These are phyloP conservation scores for Chrysoporthe austroafricana DNA, from an alignment of 2,329 filamentous ascomycete genomes.

Conservation along the genomic window DNA sequence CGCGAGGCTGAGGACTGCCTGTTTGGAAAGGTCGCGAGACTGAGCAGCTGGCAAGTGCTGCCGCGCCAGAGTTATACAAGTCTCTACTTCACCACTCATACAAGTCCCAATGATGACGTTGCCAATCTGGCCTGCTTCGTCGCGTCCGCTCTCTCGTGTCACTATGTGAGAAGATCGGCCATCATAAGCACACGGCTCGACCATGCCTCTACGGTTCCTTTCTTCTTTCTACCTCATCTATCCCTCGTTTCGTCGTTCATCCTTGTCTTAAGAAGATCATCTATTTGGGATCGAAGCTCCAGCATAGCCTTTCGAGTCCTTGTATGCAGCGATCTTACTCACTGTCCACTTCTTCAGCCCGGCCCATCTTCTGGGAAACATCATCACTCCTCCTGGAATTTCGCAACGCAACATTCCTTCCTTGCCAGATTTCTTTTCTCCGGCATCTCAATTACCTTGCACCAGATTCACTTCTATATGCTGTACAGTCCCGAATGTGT, in stretches of 20 bases:
- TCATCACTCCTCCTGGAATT: background rate
- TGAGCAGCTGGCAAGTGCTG: background rate
- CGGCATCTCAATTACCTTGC: background rate
- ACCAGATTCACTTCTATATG: background rate
- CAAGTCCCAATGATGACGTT: background rate
- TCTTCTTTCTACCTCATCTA: background rate
- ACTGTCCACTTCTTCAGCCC: background rate
- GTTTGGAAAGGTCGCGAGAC: background rate
- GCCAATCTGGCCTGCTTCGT: background rate
- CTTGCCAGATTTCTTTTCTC: background rate
- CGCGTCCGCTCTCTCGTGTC: too few species aligned
- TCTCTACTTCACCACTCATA: background rate
- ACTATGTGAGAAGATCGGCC: background rate
- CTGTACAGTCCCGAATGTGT: background rate
- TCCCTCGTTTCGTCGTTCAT: background rate
- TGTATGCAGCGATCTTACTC: background rate
- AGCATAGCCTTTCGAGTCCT: background rate
- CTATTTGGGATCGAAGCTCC: background rate
- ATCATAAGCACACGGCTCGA: background rate
- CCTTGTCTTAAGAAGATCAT: background rate
- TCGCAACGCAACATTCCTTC: background rate
- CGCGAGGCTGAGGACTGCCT: background rate
- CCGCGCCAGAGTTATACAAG: background rate
- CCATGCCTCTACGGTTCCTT: background rate
- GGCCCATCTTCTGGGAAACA: background rate